Evolutionary conservation across 2,329 filamentous ascomycete species (phyloP), one percentile per base, ranked within the genome.

Genomic region (Exophiala bonariae): DNA sequence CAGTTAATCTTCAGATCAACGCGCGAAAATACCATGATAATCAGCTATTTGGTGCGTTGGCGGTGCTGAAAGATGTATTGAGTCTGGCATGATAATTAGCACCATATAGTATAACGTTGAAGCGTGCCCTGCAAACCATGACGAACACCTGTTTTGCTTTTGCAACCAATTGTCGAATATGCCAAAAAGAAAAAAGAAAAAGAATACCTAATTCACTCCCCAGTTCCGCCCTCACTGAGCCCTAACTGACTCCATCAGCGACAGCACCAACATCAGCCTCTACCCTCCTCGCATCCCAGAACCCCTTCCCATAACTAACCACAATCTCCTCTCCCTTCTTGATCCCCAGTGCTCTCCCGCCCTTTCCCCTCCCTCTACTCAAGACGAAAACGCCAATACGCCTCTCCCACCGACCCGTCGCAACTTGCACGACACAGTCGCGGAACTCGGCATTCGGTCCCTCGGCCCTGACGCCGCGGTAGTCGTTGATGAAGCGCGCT

Each of bases 1-100:
- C 78, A 1, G 67, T 82, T 3, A 68, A 67, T 8, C 55, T 82
- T 47, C 79, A 82, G 59, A 57, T 81, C 16, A 75, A 81, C 6
- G 78, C 73, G 1, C 64, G 76, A 48, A 65, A 73, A 35, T 74
- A 74, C 46, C 70, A 78, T 32, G 79, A 82, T 49, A 78, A 81
- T 58, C 78, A 80, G 60, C 19, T 53, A 18, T 49, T 52, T n/a
- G 44, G 20, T 9, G 41, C 41, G 4, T 18, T 52, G 41, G 31
- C 41, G 16, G 26, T 45, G 11, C 32, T 52, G 23, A 39, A 49
- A 40, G 33, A 37, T 28, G 30, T 33, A 11, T 22, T 46, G 8
- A 4, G 30, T 6, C 16, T 37, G 9, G 10, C 35, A 20, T 37
- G 18, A 47, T 26, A 26, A n/a, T n/a, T n/a, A n/a, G n/a, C n/a